Evolutionary conservation across 2,329 filamentous ascomycete species (phyloP), one percentile per base, ranked within the genome.

Genomic region (Fusarium sp.): DNA sequence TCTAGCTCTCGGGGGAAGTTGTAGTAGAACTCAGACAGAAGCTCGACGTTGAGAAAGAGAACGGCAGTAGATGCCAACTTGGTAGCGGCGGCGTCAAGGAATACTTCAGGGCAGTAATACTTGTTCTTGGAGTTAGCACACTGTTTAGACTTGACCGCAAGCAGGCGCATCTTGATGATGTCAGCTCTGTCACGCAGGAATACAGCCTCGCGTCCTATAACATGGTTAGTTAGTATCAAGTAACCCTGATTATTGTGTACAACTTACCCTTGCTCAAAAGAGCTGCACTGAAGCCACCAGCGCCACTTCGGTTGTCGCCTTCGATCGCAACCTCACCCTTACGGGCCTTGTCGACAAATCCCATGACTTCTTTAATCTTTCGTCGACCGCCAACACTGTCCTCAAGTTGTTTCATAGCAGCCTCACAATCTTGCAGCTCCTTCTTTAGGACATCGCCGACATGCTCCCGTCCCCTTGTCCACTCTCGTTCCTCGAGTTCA

Each of bases 11-110:
- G 86, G 1, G 95, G 95, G 76, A 99, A 99, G 73, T 95, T 93
- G 78, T 97, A 97, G 79, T 97, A 97, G 75, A 98, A 99, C 72
- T 99, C 96, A 2, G 91, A 94, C 15, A 99, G 85, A 17, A 99
- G 84, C 78, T 99, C 96, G 10, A 98, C 95, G 71, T 99, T 97
- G 27, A 99, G 84, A 82, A 99, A 99, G 1, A 99, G 86, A 9
- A 99, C 95, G 3, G 95, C 94, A 0, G 95, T 99, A 2, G 92
- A 90, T 4, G 94, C 96, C 44, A 99, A 85, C 77, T 98, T 98
- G 67, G 93, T 92, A 2, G 95, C 93, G 2, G 97, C 95, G 4
- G 96, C 93, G 71, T 99, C 93, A n/a, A 99, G 86, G 80, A 99
- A 99, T 14, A 99, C 86, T 74, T 99, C 95, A 0, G 95, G 95